phyloP scores from a whole-genome alignment of 345 rosid genomes.

The Salix brachista region DNA sequence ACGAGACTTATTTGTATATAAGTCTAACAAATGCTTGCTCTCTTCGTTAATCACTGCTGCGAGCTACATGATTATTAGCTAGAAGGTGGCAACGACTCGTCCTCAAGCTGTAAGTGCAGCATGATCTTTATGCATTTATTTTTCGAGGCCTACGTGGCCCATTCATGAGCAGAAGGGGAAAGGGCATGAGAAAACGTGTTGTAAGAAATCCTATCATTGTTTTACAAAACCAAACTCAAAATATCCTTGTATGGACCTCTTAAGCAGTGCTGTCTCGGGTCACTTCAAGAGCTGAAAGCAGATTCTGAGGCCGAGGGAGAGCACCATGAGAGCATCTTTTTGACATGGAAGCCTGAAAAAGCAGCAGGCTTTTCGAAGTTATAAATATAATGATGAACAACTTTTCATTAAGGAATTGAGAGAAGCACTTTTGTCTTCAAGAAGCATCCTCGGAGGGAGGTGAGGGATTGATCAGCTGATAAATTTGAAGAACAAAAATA shows the following conservation, averaged over 20 bases:
- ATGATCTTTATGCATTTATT: too few relatives aligned
- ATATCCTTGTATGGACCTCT: slow-evolving; percentile 20
- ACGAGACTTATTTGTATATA: too few relatives aligned
- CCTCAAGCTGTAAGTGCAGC: too few relatives aligned
- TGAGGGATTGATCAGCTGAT: slow-evolving; percentile 26
- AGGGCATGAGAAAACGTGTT: slow-evolving; percentile 16
- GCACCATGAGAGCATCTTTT: slow-evolving; percentile 39
- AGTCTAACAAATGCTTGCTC: too few relatives aligned
- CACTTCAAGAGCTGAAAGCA: slow-evolving; percentile 44
- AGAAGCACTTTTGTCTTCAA: slow-evolving; percentile 48
- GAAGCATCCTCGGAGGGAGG: slow-evolving; percentile 50
- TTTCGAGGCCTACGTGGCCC: slow-evolving; percentile 7
- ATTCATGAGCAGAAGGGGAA: slow-evolving; percentile 14
- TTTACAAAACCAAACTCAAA: slow-evolving; percentile 19
- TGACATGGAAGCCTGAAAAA: slow-evolving; percentile 46
- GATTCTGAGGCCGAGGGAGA: slow-evolving; percentile 28
- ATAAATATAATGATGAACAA: slow-evolving; percentile 36
- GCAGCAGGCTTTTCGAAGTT: slow-evolving; percentile 26
- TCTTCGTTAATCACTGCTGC: too few relatives aligned
- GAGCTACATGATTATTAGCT: too few relatives aligned
- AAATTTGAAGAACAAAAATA: slow-evolving; percentile 26
- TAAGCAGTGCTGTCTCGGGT: slow-evolving; percentile 28
- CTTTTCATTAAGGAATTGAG: slow-evolving; percentile 43
- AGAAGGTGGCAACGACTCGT: too few relatives aligned
- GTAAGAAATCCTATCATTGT: slow-evolving; percentile 21